Conservation (phyloP, 2,329 filamentous ascomycete species). For the Emmonsia crescens region DNA sequence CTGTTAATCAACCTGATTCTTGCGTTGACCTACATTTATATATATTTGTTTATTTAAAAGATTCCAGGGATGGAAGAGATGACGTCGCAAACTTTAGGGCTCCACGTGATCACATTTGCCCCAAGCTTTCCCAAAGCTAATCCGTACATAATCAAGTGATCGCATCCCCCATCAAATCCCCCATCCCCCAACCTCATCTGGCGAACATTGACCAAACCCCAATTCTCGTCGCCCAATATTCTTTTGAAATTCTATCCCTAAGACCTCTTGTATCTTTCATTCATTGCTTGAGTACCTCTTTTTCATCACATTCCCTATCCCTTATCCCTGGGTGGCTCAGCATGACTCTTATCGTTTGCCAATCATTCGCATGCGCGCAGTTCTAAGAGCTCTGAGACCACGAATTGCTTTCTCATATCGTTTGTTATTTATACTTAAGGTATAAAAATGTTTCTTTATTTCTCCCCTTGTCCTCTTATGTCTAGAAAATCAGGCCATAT, state of each 20-base stretch:
- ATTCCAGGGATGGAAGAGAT: background rate
- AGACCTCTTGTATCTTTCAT: background rate
- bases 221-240: background rate
- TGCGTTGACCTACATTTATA: background rate
- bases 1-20: background rate
- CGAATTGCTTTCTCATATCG: background rate
- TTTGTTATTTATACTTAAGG: conserved; percentile 1
- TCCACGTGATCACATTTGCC: background rate
- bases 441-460: background rate
- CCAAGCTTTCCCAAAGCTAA: background rate
- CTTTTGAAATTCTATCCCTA: background rate
- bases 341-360: background rate
- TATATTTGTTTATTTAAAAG: no score
- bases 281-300: background rate
- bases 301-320: background rate
- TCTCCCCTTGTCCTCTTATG: background rate
- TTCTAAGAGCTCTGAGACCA: background rate
- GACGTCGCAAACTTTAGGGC: background rate
- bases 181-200: background rate
- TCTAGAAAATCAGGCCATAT: background rate
- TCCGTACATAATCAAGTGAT: background rate
- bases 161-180: background rate
- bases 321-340: background rate
- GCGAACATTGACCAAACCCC: background rate
- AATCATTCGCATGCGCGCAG: background rate